phyloP scores from a whole-genome alignment of 169 alveolate species.

The Babesia bovis region DNA sequence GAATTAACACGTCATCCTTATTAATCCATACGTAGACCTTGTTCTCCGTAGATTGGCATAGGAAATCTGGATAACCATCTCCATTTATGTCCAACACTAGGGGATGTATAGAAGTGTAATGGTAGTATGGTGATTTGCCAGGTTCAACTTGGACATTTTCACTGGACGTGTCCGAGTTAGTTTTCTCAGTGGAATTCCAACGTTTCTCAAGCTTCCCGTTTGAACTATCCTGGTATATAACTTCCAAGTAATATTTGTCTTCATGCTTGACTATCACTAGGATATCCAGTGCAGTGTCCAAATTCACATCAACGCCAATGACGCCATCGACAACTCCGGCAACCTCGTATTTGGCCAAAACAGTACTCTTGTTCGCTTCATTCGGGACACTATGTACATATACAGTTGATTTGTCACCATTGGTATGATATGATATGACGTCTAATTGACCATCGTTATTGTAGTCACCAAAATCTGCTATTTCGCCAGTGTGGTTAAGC shows the following conservation, averaged over 20 bases:
- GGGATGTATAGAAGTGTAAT: constrained; percentile 75
- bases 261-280: constrained; percentile 53
- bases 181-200: constrained; percentile 46
- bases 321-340: constrained; percentile 64
- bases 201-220: background rate
- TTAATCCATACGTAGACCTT: constrained; percentile 73
- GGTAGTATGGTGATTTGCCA: background rate
- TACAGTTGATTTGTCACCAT: constrained; percentile 1
- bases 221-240: constrained; percentile 17
- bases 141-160: constrained; percentile 10
- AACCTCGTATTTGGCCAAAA: constrained; percentile 28
- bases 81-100: constrained; percentile 80
- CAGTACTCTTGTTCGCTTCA: background rate
- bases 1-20: constrained; percentile 46
- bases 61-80: constrained; percentile 79
- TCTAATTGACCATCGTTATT: constrained; percentile 45
- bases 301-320: constrained; percentile 69
- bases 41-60: constrained; percentile 66
- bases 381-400: constrained; percentile 2
- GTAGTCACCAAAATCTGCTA: constrained; percentile 63
- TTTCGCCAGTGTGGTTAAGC: constrained; percentile 26
- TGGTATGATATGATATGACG: constrained; percentile 16
- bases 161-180: constrained; percentile 8
- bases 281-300: constrained; percentile 67
- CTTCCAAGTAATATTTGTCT: constrained; percentile 27